These are phyloP conservation scores for Rhodotorula kratochvilovae DNA, from an alignment of 768 basidiomycete species.

Conservation along the genomic window DNA sequence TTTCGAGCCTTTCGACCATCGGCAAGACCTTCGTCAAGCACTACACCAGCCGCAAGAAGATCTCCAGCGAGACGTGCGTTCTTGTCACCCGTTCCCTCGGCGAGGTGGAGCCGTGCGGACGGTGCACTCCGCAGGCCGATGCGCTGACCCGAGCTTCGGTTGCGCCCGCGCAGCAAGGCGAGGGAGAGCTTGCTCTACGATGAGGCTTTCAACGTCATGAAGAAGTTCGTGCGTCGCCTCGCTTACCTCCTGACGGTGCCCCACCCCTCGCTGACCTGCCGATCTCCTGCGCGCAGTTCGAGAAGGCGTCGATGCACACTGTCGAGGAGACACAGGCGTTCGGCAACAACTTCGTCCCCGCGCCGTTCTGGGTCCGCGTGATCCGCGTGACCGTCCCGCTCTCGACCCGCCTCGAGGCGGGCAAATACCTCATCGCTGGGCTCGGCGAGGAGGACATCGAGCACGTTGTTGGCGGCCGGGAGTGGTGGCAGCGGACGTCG, in stretches of 20 bases:
- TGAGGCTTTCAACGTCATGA: constrained; percentile 68
- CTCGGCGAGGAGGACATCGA: constrained; percentile 48
- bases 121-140: no score
- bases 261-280: not conserved
- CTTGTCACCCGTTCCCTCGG: not conserved
- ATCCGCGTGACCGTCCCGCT: constrained; percentile 49
- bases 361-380: constrained; percentile 50
- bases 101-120: not conserved
- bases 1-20: constrained; percentile 15
- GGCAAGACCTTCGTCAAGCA: constrained; percentile 46
- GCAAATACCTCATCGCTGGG: constrained; percentile 25
- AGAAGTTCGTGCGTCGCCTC: constrained; percentile 56
- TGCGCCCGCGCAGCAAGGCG: constrained; percentile 48
- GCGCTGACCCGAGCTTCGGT: not conserved
- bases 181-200: constrained; percentile 66
- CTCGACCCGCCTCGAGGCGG: constrained; percentile 37
- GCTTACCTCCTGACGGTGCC: constrained; percentile 34
- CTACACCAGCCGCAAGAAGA: constrained; percentile 44
- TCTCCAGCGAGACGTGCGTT: constrained; percentile 30
- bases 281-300: constrained; percentile 4
- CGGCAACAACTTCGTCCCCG: constrained; percentile 47
- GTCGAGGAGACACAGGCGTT: constrained; percentile 62
- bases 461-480: constrained; percentile 74
- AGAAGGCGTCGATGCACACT: constrained; percentile 52
- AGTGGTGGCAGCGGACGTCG: constrained; percentile 86